Percentiles rank a stretch among this genome's conserved stretches.
phyloP scores from a whole-genome alignment of 78 protist species.

The Dictyostelium capitatum region DNA sequence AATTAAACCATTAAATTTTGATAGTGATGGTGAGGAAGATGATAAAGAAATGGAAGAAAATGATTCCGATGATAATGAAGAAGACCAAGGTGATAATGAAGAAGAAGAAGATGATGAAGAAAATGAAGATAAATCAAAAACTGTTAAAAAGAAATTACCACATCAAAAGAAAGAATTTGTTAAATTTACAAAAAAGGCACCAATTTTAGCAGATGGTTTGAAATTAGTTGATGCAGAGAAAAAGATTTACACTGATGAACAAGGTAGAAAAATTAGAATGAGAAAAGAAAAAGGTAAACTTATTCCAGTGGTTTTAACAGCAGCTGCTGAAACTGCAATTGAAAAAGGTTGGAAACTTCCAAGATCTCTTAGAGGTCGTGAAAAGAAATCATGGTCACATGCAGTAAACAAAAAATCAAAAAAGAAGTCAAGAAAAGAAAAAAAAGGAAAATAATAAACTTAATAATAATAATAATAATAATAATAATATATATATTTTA shows the following conservation, averaged over 20 bases:
- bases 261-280: constrained; percentile 69
- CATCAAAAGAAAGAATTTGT: constrained; percentile 1
- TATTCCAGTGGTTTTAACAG: constrained; percentile 55
- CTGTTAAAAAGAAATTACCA: not conserved
- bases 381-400: constrained; percentile 67
- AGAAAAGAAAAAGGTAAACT: constrained; percentile 66
- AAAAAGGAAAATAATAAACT: not conserved
- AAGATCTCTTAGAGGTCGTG: constrained; percentile 26
- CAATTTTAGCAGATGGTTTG: constrained; percentile 3
- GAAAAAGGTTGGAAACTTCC: constrained; percentile 77
- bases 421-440: constrained; percentile 48
- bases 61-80: not conserved
- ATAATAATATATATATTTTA: not conserved
- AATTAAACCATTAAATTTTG: constrained; percentile 13
- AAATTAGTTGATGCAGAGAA: constrained; percentile 22
- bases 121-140: not conserved
- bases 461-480: not conserved
- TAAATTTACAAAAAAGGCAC: not conserved
- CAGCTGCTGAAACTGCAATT: constrained; percentile 45
- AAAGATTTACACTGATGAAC: constrained; percentile 52
- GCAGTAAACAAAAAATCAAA: constrained; percentile 19
- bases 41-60: not conserved
- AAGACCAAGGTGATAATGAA: not conserved
- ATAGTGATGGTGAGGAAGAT: constrained; percentile 45
- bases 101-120: not conserved